Base-by-base conservation (phyloP, 129 eudicot genomes). In the Chrysanthemum makinoi region DNA sequence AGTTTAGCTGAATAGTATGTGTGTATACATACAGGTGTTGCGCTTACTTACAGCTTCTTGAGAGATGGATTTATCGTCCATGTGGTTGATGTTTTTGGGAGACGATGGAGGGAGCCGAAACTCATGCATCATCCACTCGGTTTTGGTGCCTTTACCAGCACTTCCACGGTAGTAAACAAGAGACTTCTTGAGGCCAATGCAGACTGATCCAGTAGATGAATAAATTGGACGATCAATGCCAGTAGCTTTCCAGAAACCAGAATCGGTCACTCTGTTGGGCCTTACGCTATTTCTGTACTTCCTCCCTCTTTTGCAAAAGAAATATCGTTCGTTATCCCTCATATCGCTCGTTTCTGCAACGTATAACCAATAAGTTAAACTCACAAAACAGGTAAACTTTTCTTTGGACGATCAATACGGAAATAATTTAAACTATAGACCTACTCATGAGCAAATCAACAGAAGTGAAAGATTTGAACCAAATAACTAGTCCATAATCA, bases 161-260 rank as follows among this genome's bases (percentile, higher is more conserved):
- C 87, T 86, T 0, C 96, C 96, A 3, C 89, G 86, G 66, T 89
- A 89, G 28, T 89, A 89, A 33, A 89, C 96, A 9, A 89, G 80
- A 1, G 96, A 89, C 69, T 89, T 89, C 83, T 89, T 89, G 43
- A 89, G 80, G 55, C 96, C 96, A 57, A 91, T 82, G 72, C 90
- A 88, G 7, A 73, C 66, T 0, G 80, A 80, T 66, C 80, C 75
- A 19, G 72, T 69, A 54, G 66, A 66, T 11, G 87, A 81, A 68
- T 86, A 85, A 14, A 91, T 80, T 0, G 98, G 98, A 22, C 81
- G 73, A 52, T 91, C 97, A 15, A 91, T 91, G 18, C 98, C 98
- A 0, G 96, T 92, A 20, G 98, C 98, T 70, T 92, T 92, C 98
- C 98, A 92, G 69, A 92, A 92, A 53, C 98, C 98, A 7, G 96